Base-by-base conservation (phyloP, 2,329 filamentous ascomycete species). In the Trichophyton simii region DNA sequence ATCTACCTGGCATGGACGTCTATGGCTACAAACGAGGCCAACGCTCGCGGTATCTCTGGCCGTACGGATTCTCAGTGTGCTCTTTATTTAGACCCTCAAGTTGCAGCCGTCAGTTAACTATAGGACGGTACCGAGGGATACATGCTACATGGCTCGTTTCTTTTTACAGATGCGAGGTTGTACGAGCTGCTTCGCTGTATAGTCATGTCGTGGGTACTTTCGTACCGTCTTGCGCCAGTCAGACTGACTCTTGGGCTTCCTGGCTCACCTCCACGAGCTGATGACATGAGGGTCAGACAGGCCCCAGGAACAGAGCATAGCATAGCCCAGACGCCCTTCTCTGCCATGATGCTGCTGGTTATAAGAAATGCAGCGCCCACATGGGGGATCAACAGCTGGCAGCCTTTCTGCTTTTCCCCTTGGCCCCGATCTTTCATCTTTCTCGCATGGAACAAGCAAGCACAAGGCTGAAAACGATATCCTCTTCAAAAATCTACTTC, bases 151-250 rank as follows among this genome's bases (percentile, higher is more conserved):
- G 28, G 31, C n/a, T 20, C n/a, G 28, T 52, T 55, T 55, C 52
- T 52, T 52, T 52, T 52, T 25, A 28, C 20, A 52, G 5, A 52
- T 15, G 20, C 8, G 46, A 55, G 25, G 52, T 55, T 36, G 52
- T 36, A 55, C 52, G 52, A 55, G 28, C 25, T 28, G 52, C 52
- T 55, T 55, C 52, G 46, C 20, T 55, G 52, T 55, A 34, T 55
- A 34, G 52, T n/a, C 31, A 55, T 20, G 28, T 25, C 28, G 31
- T 55, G 13, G 52, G 28, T 55, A 31, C 28, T 31, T 31, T 31
- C 28, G 28, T 31, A 7, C 50, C 6, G 4, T 25, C 34, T 25
- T 34, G 18, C 52, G 34, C 52, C 31, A 31, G 18, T 8, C n/a
- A 31, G 50, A 8, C 28, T n/a, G 7, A 8, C 52, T 18, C 52